Evolutionary conservation across 202 grass and related monocot genomes (phyloP).

Genomic region (Elaeis oleifera): DNA sequence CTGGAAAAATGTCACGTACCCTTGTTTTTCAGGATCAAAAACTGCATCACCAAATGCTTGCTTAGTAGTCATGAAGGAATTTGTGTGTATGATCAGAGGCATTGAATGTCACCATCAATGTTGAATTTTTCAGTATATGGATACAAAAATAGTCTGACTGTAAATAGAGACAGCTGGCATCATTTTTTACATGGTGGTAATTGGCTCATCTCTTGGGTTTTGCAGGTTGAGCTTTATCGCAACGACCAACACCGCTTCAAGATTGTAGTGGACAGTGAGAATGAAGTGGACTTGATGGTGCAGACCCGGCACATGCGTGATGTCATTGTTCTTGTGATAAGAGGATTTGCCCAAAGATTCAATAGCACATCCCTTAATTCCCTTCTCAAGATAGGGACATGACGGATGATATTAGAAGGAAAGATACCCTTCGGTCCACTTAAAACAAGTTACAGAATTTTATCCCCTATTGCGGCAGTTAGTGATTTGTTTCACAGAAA

Average conservation of each 20-base stretch:
- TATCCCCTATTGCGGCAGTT: too few species aligned
- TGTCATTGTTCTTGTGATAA: slow-evolving; percentile 68
- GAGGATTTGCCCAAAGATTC: slow-evolving; percentile 80
- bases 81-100: too few species aligned
- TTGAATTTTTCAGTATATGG: too few species aligned
- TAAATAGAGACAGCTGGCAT: too few species aligned
- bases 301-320: slow-evolving; percentile 72
- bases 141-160: too few species aligned
- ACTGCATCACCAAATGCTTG: not conserved
- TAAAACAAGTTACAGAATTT: too few species aligned
- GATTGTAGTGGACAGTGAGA: slow-evolving; percentile 80
- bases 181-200: not conserved
- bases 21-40: not conserved
- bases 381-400: slow-evolving; percentile 70
- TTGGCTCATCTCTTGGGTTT: not conserved
- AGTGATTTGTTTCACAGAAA: too few species aligned
- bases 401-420: slow-evolving; percentile 1
- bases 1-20: too few species aligned
- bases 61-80: too few species aligned
- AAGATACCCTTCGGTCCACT: too few species aligned
- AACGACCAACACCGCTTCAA: slow-evolving; percentile 93
- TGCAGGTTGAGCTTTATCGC: slow-evolving; percentile 72
- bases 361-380: slow-evolving; percentile 97
- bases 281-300: slow-evolving; percentile 81
- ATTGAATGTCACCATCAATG: too few species aligned